A percentile compares a stretch with the other conserved stretches of the same genome.
Evolutionary conservation across 2,329 filamentous ascomycete genomes (phyloP).

Genomic region (Pseudocercospora fijiensis): DNA sequence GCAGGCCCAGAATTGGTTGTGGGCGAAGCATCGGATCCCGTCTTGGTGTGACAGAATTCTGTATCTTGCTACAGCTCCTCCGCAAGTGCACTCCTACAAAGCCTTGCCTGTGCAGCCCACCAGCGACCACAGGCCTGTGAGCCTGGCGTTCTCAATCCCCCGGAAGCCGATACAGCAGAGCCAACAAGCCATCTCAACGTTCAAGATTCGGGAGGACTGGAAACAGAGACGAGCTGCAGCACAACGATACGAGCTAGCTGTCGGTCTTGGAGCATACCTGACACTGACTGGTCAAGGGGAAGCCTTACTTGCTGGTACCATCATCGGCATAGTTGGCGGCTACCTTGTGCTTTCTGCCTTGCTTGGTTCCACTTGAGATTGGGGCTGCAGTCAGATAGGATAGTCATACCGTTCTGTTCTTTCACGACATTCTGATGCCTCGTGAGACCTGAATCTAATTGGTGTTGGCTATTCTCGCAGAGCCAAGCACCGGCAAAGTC

Average conservation of each 20-base stretch:
- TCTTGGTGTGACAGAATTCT: slow-evolving; percentile 92
- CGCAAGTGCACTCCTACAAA: slow-evolving; percentile 62
- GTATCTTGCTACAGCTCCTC: slow-evolving; percentile 54
- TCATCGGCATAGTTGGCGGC: slow-evolving; percentile 36
- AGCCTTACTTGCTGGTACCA: slow-evolving; percentile 37
- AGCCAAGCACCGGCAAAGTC: slow-evolving; percentile 63
- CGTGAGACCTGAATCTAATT: not conserved
- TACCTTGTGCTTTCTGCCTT: slow-evolving; percentile 28
- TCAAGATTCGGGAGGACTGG: slow-evolving; percentile 50
- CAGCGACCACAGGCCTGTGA: slow-evolving; percentile 86
- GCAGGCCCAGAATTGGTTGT: slow-evolving; percentile 44
- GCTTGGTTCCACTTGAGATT: slow-evolving; percentile 11
- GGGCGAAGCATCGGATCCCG: slow-evolving; percentile 81
- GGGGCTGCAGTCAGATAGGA: not conserved
- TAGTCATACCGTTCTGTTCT: not conserved
- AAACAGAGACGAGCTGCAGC: slow-evolving; percentile 53
- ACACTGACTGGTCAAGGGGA: slow-evolving; percentile 49
- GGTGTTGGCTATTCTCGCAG: not conserved
- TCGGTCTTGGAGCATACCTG: slow-evolving; percentile 60
- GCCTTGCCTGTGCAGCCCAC: slow-evolving; percentile 75
- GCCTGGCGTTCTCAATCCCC: slow-evolving; percentile 67
- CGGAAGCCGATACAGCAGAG: slow-evolving; percentile 32
- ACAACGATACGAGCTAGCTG: slow-evolving; percentile 58
- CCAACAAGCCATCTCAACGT: slow-evolving; percentile 10
- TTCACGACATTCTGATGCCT: not conserved